Evolutionary conservation across 78 protist genomes (phyloP).

Genomic region (Dictyostelium brefeldianum): DNA sequence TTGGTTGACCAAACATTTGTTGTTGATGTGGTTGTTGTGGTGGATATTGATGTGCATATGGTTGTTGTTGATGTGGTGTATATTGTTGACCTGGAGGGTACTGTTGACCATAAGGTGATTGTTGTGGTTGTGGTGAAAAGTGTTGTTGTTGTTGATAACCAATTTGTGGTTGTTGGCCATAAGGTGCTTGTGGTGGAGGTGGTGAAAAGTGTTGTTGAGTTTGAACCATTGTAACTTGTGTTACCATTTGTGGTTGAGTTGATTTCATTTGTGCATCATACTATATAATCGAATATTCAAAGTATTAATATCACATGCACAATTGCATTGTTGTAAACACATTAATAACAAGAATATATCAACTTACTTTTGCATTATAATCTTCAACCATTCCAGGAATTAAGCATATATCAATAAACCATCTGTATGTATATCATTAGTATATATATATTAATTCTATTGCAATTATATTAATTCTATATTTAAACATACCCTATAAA

Average conservation of each 20-base stretch:
- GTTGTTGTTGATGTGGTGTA: neutral
- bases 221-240: neutral
- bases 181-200: neutral
- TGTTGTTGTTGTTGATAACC: neutral
- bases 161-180: neutral
- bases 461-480: neutral
- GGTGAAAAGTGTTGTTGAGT: neutral
- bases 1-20: neutral
- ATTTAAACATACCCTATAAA: slow-evolving; percentile 28
- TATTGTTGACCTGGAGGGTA: neutral
- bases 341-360: no score
- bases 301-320: neutral
- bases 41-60: neutral
- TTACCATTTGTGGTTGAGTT: neutral
- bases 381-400: slow-evolving; percentile 47
- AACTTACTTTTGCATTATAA: neutral
- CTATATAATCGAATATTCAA: neutral
- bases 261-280: neutral
- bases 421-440: no score
- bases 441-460: no score
- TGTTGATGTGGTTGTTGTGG: slow-evolving; percentile 24
- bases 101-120: neutral
- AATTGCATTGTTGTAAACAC: no score
- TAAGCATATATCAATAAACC: slow-evolving; percentile 23
- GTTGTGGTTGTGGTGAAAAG: neutral